These are phyloP conservation scores for Ramaria rubella DNA, from an alignment of 768 basidiomycete species.

Conservation along the genomic window DNA sequence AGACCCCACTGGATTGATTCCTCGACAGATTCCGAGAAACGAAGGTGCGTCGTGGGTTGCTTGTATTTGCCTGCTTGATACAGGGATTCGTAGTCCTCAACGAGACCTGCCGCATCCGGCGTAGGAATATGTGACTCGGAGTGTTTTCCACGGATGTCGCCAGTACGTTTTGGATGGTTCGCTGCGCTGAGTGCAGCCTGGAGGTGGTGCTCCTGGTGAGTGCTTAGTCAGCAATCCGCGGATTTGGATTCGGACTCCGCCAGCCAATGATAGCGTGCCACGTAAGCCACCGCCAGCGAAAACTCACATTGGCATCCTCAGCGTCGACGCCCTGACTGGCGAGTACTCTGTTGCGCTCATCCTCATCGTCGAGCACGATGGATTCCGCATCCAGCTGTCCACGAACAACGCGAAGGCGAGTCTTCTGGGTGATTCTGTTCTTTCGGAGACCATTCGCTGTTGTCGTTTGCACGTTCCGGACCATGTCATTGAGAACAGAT, in stretches of 20 bases:
- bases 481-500: constrained; percentile 3
- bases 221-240: constrained; percentile 50
- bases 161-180: background rate
- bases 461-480: constrained; percentile 1
- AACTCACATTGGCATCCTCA: constrained; percentile 88
- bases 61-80: constrained; percentile 67
- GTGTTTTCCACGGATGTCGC: constrained; percentile 27
- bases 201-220: constrained; percentile 51
- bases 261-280: constrained; percentile 45
- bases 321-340: constrained; percentile 84
- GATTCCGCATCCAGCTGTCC: constrained; percentile 78
- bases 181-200: constrained; percentile 44
- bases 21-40: constrained; percentile 82
- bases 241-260: constrained; percentile 36
- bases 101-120: constrained; percentile 79
- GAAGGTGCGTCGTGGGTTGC: constrained; percentile 72
- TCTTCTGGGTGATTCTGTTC: constrained; percentile 84
- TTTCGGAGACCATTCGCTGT: constrained; percentile 39
- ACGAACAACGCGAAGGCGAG: constrained; percentile 75
- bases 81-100: constrained; percentile 68
- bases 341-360: constrained; percentile 75
- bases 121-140: constrained; percentile 78
- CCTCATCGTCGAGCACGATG: constrained; percentile 66
- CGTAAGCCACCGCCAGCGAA: constrained; percentile 29
- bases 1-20: constrained; percentile 58